Evolutionary conservation across 306 rosid species (phyloP), one percentile per base, ranked within the genome.

Genomic region (Hylodesmum podocarpum): DNA sequence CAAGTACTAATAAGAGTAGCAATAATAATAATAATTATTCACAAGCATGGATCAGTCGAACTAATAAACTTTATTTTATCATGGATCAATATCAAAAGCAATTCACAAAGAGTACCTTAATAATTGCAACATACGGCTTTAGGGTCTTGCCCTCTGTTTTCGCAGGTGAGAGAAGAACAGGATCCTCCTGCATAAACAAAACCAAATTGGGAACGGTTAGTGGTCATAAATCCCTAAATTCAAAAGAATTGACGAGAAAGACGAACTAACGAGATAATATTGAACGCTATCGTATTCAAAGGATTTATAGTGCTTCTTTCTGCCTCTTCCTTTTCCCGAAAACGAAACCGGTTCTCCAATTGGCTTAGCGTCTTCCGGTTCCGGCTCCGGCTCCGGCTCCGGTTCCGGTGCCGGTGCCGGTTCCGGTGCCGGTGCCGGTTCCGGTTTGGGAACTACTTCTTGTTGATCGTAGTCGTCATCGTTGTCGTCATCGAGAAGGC

Each of bases 71-170:
- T 16, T 46, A 6, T n/a, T 43, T 22, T 16, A 47, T 29, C 3
- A 11, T 24, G 10, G 7, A 29, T 59, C 57, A 62, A 40, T 33
- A 49, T 8, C 27, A 75, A 70, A 16, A 34, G 47, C 46, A 59
- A 65, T 18, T 72, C 55, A 19, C 7, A 62, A 58, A 64, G 34
- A 66, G 70, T 55, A 91, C 99, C 98, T 96, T 91, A 18, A 92
- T 89, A 80, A 96, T 96, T 37, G 98, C 99, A 19, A 92, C 98
- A 54, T 92, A 96, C 5, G 99, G 99, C 75, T 96, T 92, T 59
- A 92, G 94, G 12, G 50, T 50, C 46, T 49, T 83, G 61, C 86
- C 87, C 86, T 93, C 94, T n/a, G n/a, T n/a, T n/a, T n/a, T n/a
- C n/a, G n/a, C n/a, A 0, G 97, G 98, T 19, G 57, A 82, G 6